Evolutionary conservation across 2,329 filamentous ascomycete genomes (phyloP).

Genomic region (Ophiocordyceps camponoti-floridani): DNA sequence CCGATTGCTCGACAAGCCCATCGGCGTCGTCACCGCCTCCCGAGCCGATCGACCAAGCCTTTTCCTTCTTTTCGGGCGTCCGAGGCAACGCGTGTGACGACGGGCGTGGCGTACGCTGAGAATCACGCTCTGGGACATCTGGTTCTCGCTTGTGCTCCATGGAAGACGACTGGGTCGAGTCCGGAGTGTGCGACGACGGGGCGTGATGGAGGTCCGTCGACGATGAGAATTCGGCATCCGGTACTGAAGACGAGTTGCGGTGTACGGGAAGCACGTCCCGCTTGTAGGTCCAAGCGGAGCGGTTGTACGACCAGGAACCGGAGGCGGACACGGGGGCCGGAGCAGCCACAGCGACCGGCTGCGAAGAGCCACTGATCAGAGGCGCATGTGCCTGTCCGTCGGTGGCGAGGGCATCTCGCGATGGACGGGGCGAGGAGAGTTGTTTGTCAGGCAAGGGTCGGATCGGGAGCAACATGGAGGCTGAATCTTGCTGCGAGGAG

Average conservation of each 20-base stretch:
- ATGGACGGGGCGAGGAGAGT: background rate
- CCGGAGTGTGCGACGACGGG: constrained; percentile 1
- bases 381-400: constrained; percentile 14
- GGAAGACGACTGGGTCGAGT: background rate
- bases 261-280: constrained; percentile 19
- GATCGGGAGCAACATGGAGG: background rate
- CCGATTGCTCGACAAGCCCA: constrained; percentile 46
- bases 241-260: constrained; percentile 13
- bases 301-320: constrained; percentile 14
- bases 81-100: constrained; percentile 17
- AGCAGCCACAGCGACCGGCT: constrained; percentile 14
- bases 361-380: constrained; percentile 13
- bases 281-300: constrained; percentile 13
- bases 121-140: constrained; percentile 1
- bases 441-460: background rate
- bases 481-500: background rate
- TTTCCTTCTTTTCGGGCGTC: constrained; percentile 40
- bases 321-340: constrained; percentile 14
- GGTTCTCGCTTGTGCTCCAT: background rate
- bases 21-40: constrained; percentile 28
- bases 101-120: background rate
- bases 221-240: background rate
- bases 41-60: constrained; percentile 45
- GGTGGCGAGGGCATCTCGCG: constrained; percentile 16
- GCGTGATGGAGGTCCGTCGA: background rate